Base-by-base conservation (phyloP, 768 basidiomycete species). In the Tephrocybe sp. region DNA sequence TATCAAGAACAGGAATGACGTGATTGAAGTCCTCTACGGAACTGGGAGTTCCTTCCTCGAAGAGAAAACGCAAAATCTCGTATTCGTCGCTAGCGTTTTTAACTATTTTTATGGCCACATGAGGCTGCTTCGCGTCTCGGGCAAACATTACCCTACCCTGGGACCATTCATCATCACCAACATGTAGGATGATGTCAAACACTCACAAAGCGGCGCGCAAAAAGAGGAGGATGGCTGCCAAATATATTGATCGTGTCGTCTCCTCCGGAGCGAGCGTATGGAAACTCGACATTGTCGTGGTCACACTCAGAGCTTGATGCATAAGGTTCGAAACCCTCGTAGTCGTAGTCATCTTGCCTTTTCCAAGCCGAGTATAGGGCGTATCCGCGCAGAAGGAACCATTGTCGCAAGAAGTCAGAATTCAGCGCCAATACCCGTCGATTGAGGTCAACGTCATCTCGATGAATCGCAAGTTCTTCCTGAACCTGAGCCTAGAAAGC, bases 41-140 rank as follows among this genome's bases (percentile, higher is more conserved):
- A 4, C 23, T 16, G 8, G 38, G 34, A n/a, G 26, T 14, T 11
- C 30, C 19, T 40, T 61, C 55, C 19, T 62, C 40, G 16, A 36
- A 46, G 14, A 69, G 35, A 42, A 59, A 58, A 4, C 54, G 55
- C 22, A 58, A 45, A 8, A 66, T 56, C 10, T 54, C 48, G 45
- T 55, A 60, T 44, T 69, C 66, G 10, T 65, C 55, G 8, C 58
- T 52, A 3, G 47, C 41, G 14, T 55, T 49, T 45, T 40, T 55
- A 2, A 65, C 59, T 13, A 59, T 48, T 43, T 69, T 65, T 30
- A 69, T 60, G 6, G 60, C 63, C 9, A 68, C 60, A 45, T 63
- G 65, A 1, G 51, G 54, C 22, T 45, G 20, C 16, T 55, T 44
- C 6, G 36, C 17, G 45, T 65, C 59, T 46, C 65, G 62, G 4